phyloP scores from a whole-genome alignment of 495 filamentous ascomycete genomes.

The Penicillium atrosanguineum region DNA sequence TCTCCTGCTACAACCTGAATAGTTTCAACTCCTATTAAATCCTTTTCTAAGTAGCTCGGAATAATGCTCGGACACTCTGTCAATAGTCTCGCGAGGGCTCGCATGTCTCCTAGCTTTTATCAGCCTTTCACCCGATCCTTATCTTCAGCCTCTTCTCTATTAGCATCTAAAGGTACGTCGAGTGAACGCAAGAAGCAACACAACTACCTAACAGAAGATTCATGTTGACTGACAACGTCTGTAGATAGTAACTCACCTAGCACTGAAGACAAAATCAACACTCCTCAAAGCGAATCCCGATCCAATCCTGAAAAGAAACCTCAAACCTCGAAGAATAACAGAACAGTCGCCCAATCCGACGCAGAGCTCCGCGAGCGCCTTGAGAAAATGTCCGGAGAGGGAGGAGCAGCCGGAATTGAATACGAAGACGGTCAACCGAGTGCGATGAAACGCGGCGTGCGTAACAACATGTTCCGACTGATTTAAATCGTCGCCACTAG shows the following conservation, averaged over 20 bases:
- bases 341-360: constrained; percentile 62
- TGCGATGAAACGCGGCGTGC: constrained; percentile 75
- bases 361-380: constrained; percentile 65
- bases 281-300: background rate
- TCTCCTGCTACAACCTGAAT: background rate
- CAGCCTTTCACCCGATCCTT: background rate
- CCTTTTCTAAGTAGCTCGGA: background rate
- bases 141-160: constrained; percentile 2
- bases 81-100: background rate
- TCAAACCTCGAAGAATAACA: constrained; percentile 20
- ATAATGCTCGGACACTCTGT: background rate
- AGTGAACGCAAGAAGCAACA: background rate
- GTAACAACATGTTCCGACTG: constrained; percentile 74
- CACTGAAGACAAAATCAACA: background rate
- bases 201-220: background rate
- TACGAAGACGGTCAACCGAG: constrained; percentile 73
- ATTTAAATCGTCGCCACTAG: constrained; percentile 41
- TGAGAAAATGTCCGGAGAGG: constrained; percentile 68
- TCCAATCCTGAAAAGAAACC: constrained; percentile 2
- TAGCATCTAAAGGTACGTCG: constrained; percentile 9
- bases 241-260: background rate
- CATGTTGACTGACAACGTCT: background rate
- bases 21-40: background rate
- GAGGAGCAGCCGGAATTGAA: constrained; percentile 75
- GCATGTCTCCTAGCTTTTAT: background rate